A percentile compares a stretch with the other conserved stretches of the same genome.
Evolutionary conservation across 192 early-diverging fungal species (phyloP).

Genomic region (Helicostylum pulchrum): DNA sequence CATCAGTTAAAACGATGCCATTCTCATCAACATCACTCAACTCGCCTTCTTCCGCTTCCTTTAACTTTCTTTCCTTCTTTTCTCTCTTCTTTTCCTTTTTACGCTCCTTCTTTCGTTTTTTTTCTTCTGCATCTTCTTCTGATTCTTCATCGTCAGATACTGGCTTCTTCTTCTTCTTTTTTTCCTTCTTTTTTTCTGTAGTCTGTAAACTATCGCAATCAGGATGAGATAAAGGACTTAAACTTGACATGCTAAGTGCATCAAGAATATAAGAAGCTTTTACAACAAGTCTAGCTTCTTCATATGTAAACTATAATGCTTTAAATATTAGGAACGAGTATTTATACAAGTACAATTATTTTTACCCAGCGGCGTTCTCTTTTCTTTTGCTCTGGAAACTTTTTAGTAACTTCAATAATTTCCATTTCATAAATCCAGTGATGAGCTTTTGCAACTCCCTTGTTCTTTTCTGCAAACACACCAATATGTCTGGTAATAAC

Average conservation of each 20-base stretch:
- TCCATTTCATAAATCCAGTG: constrained; percentile 58
- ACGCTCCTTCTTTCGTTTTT: constrained; percentile 1
- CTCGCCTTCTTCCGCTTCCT: neutral
- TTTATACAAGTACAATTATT: neutral
- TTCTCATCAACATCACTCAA: neutral
- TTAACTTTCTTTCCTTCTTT: constrained; percentile 9
- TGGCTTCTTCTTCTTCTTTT: constrained; percentile 5
- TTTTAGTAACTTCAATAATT: constrained; percentile 45
- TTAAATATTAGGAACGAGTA: neutral
- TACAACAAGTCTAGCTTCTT: constrained; percentile 19
- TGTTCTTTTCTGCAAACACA: constrained; percentile 41
- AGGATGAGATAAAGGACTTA: constrained; percentile 4
- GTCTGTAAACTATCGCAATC: neutral
- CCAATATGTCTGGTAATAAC: constrained; percentile 48
- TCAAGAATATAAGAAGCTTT: constrained; percentile 20
- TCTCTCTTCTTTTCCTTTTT: constrained; percentile 12
- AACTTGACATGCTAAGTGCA: constrained; percentile 23
- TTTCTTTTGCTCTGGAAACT: constrained; percentile 50
- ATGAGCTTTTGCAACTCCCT: constrained; percentile 35
- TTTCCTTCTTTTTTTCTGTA: constrained; percentile 15
- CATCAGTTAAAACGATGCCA: neutral
- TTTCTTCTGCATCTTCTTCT: neutral
- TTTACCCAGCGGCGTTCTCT: constrained; percentile 30
- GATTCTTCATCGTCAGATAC: neutral
- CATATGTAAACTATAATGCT: constrained; percentile 22